Conservation (phyloP, 2,329 filamentous ascomycete species). For the Ophiostoma ulmi region DNA sequence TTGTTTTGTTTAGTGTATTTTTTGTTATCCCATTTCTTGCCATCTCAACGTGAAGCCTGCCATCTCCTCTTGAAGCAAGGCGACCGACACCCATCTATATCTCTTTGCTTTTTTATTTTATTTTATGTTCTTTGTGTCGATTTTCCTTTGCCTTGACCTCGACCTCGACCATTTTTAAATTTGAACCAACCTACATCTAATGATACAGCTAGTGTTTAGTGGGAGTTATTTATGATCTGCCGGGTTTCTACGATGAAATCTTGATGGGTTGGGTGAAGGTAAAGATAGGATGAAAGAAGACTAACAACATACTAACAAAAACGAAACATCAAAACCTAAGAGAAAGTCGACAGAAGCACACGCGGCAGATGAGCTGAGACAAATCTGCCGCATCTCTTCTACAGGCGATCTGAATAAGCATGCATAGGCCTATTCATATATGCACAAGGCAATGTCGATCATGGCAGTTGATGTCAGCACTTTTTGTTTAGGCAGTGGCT, state of each 20-base stretch:
- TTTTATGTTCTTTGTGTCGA: neutral
- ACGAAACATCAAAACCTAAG: too few species aligned
- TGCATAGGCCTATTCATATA: neutral
- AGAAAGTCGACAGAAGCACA: neutral
- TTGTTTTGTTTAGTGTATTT: neutral
- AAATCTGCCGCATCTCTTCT: neutral
- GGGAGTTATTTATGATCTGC: neutral
- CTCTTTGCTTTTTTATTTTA: neutral
- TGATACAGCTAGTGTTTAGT: neutral
- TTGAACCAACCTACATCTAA: neutral
- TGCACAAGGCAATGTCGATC: neutral
- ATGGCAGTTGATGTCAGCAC: neutral
- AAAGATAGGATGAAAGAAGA: slow-evolving; percentile 1
- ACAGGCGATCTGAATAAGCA: neutral
- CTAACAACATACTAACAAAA: too few species aligned
- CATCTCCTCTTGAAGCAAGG: neutral
- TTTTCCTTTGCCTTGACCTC: neutral
- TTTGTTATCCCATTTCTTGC: neutral
- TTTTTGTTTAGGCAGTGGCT: neutral
- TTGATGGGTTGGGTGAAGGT: slow-evolving; percentile 3
- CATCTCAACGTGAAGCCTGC: too few species aligned
- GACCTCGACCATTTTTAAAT: too few species aligned
- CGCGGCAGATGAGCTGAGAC: too few species aligned
- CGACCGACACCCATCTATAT: neutral
- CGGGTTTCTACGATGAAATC: neutral